Base-by-base conservation (phyloP, 164 flowering plant genomes). In the Warburgia ugandensis region DNA sequence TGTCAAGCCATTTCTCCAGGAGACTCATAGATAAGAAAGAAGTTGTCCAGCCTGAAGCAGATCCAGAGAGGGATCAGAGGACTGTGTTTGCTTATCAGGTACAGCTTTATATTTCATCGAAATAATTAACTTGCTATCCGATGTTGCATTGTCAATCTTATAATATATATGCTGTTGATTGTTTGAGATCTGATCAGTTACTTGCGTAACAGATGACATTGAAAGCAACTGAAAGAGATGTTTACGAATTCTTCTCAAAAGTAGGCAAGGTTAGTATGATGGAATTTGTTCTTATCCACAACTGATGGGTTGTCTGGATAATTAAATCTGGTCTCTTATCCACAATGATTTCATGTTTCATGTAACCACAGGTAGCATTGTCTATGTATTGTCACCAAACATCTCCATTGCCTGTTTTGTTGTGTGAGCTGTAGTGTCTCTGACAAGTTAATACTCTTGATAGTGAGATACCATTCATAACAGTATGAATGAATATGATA, bases 11-110 rank as follows among this genome's bases (percentile, higher is more conserved):
- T 25, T 65, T 38, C 45, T 79, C 73, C 72, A 86, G 90, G 72
- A 76, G 77, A 64, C 67, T 60, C 41, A 85, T 67, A 62, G 96
- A 83, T 0, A 91, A 87, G 74, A 83, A 85, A 60, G 96, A 91
- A 56, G 69, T 46, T 2, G 73, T 43, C 31, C 95, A 91, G 74
- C 94, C 95, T 54, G 98, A 91, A 74, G 92, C 83, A 66, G 98
- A 91, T 65, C 98, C 96, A 58, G 97, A 91, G 59, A 77, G 97
- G 72, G 97, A 91, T 58, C 97, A 91, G 70, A 78, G 96, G 71
- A 91, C 98, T 64, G 98, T 91, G 39, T 91, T 91, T 76, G 98
- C 96, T 16, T 91, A 91, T 70, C 98, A 91, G 95, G 98, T 91
- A 48, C 17, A 25, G 11, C 1, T 23, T 11, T 44, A 44, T 61